Evolutionary conservation across 1,139 yeast species (phyloP), one percentile per base, ranked within the genome.

Genomic region (Blastobotrys raffinosifermentans): DNA sequence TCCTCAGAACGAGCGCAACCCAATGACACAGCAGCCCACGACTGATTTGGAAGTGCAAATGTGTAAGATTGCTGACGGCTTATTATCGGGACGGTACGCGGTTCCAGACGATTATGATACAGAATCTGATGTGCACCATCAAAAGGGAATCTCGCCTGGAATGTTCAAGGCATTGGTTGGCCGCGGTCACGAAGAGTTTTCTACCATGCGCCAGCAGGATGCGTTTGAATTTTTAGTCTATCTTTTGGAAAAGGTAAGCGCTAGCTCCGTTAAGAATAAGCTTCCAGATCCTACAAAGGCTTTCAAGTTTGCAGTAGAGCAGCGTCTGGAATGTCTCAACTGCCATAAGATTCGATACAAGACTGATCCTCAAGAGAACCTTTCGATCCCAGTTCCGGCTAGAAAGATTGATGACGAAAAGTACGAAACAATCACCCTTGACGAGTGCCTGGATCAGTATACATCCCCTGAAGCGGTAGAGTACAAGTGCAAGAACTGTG

Each of bases 191-290:
- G 69, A 71, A 11, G 98, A 91, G 54, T 91, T 91, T 53, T 70
- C 80, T 32, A 80, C 95, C 0, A 84, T 80, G 70, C 75, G 78
- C 50, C 99, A 91, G 55, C 98, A 91, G 58, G 99, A 91, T 65
- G 93, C 97, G 0, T 83, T 80, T 66, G 98, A 91, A 57, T 93
- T 87, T 55, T 71, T 87, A 58, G 64, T 75, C 7, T 80, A 79
- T 55, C 60, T 89, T 15, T 53, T 80, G 26, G 84, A 80, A 41
- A 72, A 75, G 47, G 58, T 85, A 23, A 91, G 82, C 18, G 58
- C 54, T 8, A 41, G 66, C 6, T 60, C 61, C 18, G 45, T 57
- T 3, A 51, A 46, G 9, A 52, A 57, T 4, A 29, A 37, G 10
- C 27, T 34, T 16, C 26, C 32, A n/a, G 60, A 63, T n/a, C 77